phyloP scores from a whole-genome alignment of 345 rosid species.

The Laguncularia racemosa region DNA sequence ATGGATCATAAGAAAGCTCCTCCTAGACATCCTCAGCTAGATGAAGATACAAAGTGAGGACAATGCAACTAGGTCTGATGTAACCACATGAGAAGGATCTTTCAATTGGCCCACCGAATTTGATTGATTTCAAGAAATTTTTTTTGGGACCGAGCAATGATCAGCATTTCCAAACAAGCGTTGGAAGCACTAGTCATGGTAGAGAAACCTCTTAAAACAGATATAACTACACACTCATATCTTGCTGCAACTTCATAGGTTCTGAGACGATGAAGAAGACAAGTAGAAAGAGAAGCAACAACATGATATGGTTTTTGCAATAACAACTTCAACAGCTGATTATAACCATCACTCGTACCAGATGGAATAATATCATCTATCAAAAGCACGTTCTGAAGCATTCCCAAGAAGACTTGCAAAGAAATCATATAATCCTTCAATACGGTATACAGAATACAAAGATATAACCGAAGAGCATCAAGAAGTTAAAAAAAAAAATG shows the following conservation, averaged over 20 bases:
- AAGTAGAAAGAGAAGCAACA: constrained; percentile 68
- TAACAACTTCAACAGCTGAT: constrained; percentile 63
- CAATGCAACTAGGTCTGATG: constrained; percentile 93
- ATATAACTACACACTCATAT: constrained; percentile 81
- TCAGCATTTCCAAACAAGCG: constrained; percentile 37
- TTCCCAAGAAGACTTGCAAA: too few relatives aligned
- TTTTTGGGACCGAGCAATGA: constrained; percentile 59
- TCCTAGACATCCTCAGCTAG: constrained; percentile 85
- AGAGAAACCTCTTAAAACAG: constrained; percentile 49
- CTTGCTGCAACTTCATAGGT: constrained; percentile 83
- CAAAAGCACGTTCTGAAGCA: too few relatives aligned
- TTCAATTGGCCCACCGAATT: too few relatives aligned
- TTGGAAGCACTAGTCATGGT: constrained; percentile 26
- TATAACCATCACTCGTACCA: constrained; percentile 70
- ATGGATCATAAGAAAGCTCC: constrained; percentile 73
- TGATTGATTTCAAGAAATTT: constrained; percentile 70
- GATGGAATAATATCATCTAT: constrained; percentile 66
- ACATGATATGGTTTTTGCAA: constrained; percentile 81
- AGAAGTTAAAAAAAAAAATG: too few relatives aligned
- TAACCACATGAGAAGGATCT: too few relatives aligned
- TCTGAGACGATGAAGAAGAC: constrained; percentile 80
- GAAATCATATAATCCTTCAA: too few relatives aligned
- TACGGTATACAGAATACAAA: too few relatives aligned
- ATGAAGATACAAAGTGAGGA: constrained; percentile 80
- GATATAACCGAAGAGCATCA: too few relatives aligned